These are phyloP conservation scores for Amniculicola lignicola DNA, from an alignment of 495 filamentous ascomycete genomes.

Conservation along the genomic window DNA sequence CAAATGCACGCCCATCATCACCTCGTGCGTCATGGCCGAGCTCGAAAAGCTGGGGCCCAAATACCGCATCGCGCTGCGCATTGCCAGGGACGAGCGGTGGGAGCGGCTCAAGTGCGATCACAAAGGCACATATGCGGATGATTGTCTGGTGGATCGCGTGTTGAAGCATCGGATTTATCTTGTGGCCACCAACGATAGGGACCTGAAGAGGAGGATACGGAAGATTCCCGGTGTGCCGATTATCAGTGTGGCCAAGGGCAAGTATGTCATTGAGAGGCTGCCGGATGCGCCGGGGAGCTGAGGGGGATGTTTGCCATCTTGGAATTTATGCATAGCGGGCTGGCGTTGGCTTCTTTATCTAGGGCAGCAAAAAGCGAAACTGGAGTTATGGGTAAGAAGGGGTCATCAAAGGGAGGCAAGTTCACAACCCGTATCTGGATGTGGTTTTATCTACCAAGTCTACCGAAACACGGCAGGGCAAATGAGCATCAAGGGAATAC, in stretches of 20 bases:
- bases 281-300: slow-evolving; percentile 70
- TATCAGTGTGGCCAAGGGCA: slow-evolving; percentile 71
- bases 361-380: too few species aligned
- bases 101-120: slow-evolving; percentile 82
- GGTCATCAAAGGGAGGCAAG: neutral
- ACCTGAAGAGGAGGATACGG: slow-evolving; percentile 70
- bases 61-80: slow-evolving; percentile 82
- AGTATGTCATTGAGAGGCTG: slow-evolving; percentile 89
- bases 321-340: slow-evolving; percentile 30
- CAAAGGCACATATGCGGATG: slow-evolving; percentile 90
- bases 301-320: slow-evolving; percentile 21
- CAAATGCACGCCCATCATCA: slow-evolving; percentile 66
- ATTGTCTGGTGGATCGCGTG: slow-evolving; percentile 83
- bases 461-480: too few species aligned
- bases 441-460: neutral
- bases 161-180: slow-evolving; percentile 79
- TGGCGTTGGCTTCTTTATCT: too few species aligned
- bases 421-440: neutral
- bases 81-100: slow-evolving; percentile 90
- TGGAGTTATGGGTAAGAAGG: neutral
- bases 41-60: slow-evolving; percentile 87
- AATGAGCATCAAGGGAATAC: too few species aligned
- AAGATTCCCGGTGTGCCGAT: slow-evolving; percentile 74
- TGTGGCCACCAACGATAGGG: slow-evolving; percentile 84
- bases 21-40: slow-evolving; percentile 72